Base-by-base conservation (phyloP, 2,329 filamentous ascomycete species). In the Paecilomyces fulvus region DNA sequence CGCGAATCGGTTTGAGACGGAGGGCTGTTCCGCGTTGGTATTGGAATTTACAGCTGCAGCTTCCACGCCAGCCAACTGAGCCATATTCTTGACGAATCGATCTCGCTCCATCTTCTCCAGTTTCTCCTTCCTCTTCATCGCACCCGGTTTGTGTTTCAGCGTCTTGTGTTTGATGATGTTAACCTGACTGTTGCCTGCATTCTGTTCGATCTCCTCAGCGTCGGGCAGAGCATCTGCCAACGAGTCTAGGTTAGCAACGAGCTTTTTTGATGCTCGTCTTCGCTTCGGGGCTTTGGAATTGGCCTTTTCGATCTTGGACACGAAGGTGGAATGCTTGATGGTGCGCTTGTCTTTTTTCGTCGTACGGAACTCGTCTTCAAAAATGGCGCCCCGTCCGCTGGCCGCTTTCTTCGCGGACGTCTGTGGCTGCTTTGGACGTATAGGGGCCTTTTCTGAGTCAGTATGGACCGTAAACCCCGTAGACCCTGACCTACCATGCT, bases 41-140 rank as follows among this genome's bases (percentile, higher is more conserved):
- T 61, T 61, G 51, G 61, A 21, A 6, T 46, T 57, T 51, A 58
- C 58, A 25, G 66, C 55, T 65, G 70, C 60, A 61, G 65, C 23
- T 14, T 65, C 59, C 28, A 78, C 72, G 14, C 69, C 72, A 12
- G 80, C 79, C 76, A 96, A 76, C 71, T 87, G 83, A 17, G 89
- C 92, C 80, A 97, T 79, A 69, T 90, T 96, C 68, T 80, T 83
- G 37, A 85, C 86, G 70, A 97, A 96, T 58, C 92, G 79, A 70
- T 91, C 85, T 76, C 89, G 87, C 80, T 97, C 92, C 58, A 83
- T 78, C 70, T 78, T 84, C 57, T 96, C 89, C 30, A 97, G 68
- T 72, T 81, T 86, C 74, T 91, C 89, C 75, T 90, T 94, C 67
- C 83, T 80, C 81, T 90, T 95, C 75, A 92, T 80, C 21, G 90